Evolutionary conservation across 2,329 filamentous ascomycete genomes (phyloP).

Genomic region (Fusarium hostae): DNA sequence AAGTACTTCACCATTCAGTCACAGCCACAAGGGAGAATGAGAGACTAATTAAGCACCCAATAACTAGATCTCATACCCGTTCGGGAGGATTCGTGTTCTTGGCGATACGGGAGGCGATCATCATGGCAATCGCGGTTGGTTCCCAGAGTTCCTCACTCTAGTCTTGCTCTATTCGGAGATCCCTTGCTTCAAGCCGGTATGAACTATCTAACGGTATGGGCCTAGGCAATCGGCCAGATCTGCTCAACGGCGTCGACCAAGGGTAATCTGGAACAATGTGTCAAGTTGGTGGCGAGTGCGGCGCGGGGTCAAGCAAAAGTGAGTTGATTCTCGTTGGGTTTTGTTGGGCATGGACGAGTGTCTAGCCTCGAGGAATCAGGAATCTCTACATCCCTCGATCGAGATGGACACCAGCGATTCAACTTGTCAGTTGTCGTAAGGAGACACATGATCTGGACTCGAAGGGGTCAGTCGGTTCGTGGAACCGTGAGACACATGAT

Average conservation of each 20-base stretch:
- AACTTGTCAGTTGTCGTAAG: conserved; percentile 12
- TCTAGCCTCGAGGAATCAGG: conserved; percentile 13
- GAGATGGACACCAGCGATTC: conserved; percentile 9
- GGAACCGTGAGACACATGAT: conserved; percentile 39
- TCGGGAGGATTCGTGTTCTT: conserved; percentile 6
- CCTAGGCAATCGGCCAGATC: conserved; percentile 86
- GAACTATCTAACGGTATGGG: conserved; percentile 15
- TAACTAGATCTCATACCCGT: conserved; percentile 11
- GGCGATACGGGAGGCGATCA: conserved; percentile 9
- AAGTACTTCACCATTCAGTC: neutral
- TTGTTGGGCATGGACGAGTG: conserved; percentile 18
- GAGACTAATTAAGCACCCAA: conserved; percentile 1
- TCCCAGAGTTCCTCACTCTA: conserved; percentile 1
- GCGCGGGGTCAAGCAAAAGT: conserved; percentile 82
- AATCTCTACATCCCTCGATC: conserved; percentile 29
- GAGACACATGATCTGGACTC: conserved; percentile 5
- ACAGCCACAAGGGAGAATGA: conserved; percentile 16
- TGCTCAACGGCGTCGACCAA: conserved; percentile 83
- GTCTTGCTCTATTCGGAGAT: neutral
- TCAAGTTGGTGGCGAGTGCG: conserved; percentile 76
- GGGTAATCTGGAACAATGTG: conserved; percentile 84
- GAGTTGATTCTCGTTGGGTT: conserved; percentile 26
- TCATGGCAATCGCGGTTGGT: conserved; percentile 45
- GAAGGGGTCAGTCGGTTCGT: conserved; percentile 22
- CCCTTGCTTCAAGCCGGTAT: conserved; percentile 32